These are phyloP conservation scores for Graphiopsis chlorocephala DNA, from an alignment of 2,329 filamentous ascomycete genomes.

Conservation along the genomic window DNA sequence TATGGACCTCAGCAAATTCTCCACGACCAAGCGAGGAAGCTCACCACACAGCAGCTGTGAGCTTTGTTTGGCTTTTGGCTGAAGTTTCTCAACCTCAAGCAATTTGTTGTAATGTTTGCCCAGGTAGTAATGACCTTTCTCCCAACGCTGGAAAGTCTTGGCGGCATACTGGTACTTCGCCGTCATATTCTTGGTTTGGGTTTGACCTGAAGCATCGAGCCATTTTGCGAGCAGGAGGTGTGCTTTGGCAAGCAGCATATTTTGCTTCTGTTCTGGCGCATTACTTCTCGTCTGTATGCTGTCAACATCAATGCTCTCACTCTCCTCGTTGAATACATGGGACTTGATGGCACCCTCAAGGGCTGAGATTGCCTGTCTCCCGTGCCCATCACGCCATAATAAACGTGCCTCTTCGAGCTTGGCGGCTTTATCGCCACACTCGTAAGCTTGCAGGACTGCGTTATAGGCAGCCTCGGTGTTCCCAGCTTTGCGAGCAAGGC, in stretches of 20 bases:
- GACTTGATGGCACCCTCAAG: constrained; percentile 81
- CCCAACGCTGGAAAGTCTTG: constrained; percentile 70
- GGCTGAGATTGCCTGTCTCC: constrained; percentile 90
- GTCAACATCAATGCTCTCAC: constrained; percentile 8
- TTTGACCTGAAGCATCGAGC: constrained; percentile 93
- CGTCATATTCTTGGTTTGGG: constrained; percentile 74
- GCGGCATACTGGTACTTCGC: constrained; percentile 80
- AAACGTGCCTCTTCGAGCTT: constrained; percentile 93
- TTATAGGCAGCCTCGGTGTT: constrained; percentile 87
- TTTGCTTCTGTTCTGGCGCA: constrained; percentile 43
- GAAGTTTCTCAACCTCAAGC: constrained; percentile 78
- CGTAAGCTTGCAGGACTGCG: constrained; percentile 83
- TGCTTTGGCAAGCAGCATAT: constrained; percentile 69
- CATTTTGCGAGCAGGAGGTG: constrained; percentile 91
- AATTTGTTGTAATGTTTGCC: constrained; percentile 97
- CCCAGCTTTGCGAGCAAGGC: constrained; percentile 80
- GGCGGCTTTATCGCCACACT: constrained; percentile 78
- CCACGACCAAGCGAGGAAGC: constrained; percentile 81
- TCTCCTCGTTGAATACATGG: constrained; percentile 61
- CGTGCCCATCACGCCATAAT: constrained; percentile 89
- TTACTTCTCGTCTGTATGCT: neutral
- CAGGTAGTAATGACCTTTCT: constrained; percentile 96
- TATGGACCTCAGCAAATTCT: constrained; percentile 87
- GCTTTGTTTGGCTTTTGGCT: constrained; percentile 70
- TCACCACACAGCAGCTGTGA: constrained; percentile 66